These are phyloP conservation scores for Aspergillus alliaceus DNA, from an alignment of 2,329 filamentous ascomycete species.

Conservation along the genomic window DNA sequence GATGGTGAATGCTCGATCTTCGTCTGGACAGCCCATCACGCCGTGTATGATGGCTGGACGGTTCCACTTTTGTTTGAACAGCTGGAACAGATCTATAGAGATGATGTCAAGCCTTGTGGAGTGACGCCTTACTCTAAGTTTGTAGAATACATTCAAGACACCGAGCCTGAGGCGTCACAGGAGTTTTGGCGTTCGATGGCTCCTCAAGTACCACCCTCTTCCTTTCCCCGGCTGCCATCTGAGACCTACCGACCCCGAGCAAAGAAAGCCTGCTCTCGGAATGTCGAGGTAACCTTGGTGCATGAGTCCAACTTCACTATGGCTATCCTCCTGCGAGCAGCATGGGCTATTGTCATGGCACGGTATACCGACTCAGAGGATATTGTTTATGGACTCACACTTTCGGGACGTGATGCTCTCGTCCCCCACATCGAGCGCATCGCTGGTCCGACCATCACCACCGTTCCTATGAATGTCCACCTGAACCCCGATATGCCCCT, in stretches of 20 bases:
- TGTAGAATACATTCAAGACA: constrained; percentile 2
- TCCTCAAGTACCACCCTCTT: neutral
- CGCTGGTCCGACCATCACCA: constrained; percentile 10
- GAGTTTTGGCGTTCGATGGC: constrained; percentile 5
- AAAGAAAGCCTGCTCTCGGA: neutral
- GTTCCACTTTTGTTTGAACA: constrained; percentile 4
- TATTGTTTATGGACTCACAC: constrained; percentile 11
- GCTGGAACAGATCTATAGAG: constrained; percentile 2
- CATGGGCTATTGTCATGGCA: constrained; percentile 10
- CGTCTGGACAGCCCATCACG: constrained; percentile 11
- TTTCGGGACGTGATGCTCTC: constrained; percentile 6
- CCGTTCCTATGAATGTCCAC: constrained; percentile 9
- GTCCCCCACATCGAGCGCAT: constrained; percentile 7
- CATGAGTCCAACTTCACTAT: neutral
- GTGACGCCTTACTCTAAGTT: constrained; percentile 4
- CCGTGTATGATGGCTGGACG: constrained; percentile 13
- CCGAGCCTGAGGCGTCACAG: neutral
- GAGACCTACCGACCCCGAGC: neutral
- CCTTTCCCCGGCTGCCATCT: neutral
- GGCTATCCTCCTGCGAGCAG: neutral
- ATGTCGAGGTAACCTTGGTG: neutral
- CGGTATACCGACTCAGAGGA: constrained; percentile 8
- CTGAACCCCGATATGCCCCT: constrained; percentile 18
- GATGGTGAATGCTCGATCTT: neutral
- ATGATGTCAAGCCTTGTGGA: neutral